Evolutionary conservation across 192 early-diverging fungal genomes (phyloP), one percentile per base, ranked within the genome.

Genomic region (Umbelopsis isabellina): DNA sequence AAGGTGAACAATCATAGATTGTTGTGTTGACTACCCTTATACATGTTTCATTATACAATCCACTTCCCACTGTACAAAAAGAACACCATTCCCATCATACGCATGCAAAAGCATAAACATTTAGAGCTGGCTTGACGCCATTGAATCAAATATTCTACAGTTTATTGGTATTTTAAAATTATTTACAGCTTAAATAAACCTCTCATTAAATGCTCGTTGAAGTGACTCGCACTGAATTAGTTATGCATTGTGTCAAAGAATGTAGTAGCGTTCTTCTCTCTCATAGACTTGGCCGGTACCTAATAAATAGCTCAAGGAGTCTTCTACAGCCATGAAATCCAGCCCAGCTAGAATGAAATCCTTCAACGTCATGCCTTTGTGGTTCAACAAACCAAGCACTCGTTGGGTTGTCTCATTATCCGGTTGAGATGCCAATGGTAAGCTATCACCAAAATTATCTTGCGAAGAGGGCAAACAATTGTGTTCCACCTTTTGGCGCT

Each of bases 61-160:
- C 16, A 16, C 18, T 61, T 35, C 8, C 30, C 55, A 61, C 33
- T 61, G 55, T 61, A 61, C 55, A 61, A 30, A 23, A 61, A 61
- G 55, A 61, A 52, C 25, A 25, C 23, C 10, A 41, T 41, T 9
- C 6, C 37, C 1, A 41, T 41, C 37, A 41, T 37, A 37, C 37
- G 37, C 37, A 41, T 4, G 5, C 7, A 6, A 41, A 41, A 41
- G 37, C 37, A 41, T 41, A 41, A 41, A 41, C 37, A 41, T 41
- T 5, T 10, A 41, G 37, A 9, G 6, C 37, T 41, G 2, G 27
- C 3, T 41, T 41, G 37, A 41, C 37, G 37, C 37, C 37, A 41
- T 41, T 4, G 7, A 41, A 6, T 10, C 5, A 41, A 41, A 41
- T 9, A 41, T 41, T 41, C 37, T 41, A 41, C 37, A 41, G 1